A percentile compares a stretch with the other conserved stretches of the same genome.
Evolutionary conservation across 2,329 filamentous ascomycete species (phyloP).

Genomic region (Emmonsiellopsis sp.): DNA sequence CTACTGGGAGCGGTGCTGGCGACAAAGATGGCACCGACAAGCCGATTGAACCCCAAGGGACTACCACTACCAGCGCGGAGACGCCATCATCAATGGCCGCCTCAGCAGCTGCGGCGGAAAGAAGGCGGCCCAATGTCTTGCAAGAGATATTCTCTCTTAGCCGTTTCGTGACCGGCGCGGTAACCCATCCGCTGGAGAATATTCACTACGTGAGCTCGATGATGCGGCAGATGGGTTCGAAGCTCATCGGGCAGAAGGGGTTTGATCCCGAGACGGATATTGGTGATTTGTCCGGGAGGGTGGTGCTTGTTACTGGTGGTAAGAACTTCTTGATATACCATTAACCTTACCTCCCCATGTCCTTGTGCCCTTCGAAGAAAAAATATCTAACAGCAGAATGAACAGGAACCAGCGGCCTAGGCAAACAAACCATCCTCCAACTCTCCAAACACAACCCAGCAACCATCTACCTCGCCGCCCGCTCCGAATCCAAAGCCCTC

Average conservation of each 20-base stretch:
- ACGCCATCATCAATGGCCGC: neutral
- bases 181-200: constrained; percentile 7
- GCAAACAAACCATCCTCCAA: constrained; percentile 39
- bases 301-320: constrained; percentile 46
- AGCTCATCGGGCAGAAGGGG: constrained; percentile 1
- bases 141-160: neutral
- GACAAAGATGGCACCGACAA: neutral
- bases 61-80: neutral
- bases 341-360: neutral
- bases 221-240: constrained; percentile 1
- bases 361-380: neutral
- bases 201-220: constrained; percentile 2
- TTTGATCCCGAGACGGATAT: constrained; percentile 40
- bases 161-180: neutral
- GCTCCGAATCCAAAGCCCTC: constrained; percentile 35
- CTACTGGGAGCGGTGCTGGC: neutral
- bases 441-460: constrained; percentile 43
- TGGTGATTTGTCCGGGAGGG: constrained; percentile 38
- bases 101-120: neutral
- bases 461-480: constrained; percentile 48
- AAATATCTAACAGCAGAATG: neutral
- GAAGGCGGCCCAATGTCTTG: neutral
- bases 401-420: constrained; percentile 39
- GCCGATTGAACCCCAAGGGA: neutral
- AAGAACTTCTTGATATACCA: constrained; percentile 5